phyloP scores from a whole-genome alignment of 2,329 filamentous ascomycete species.

The Neonectria faginata region DNA sequence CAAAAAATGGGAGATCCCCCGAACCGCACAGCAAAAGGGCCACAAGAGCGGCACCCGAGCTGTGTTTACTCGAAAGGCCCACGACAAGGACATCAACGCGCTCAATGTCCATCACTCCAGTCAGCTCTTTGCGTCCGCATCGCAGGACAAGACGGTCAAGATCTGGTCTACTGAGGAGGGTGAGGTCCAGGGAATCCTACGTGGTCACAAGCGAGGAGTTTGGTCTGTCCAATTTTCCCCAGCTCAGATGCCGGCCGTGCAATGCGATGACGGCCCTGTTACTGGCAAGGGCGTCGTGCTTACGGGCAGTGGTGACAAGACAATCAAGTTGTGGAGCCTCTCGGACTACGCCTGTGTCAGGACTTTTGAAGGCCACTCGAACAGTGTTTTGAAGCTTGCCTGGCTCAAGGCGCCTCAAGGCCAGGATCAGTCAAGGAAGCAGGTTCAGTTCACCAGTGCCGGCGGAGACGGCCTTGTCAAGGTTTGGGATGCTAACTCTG shows the following conservation, averaged over 20 bases:
- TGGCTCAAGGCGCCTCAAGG: slow-evolving; percentile 76
- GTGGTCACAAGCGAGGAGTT: slow-evolving; percentile 93
- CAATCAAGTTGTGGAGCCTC: slow-evolving; percentile 93
- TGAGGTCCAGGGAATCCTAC: slow-evolving; percentile 89
- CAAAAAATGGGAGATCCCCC: slow-evolving; percentile 89
- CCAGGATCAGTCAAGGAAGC: slow-evolving; percentile 66
- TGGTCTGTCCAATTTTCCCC: slow-evolving; percentile 96
- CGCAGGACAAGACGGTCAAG: slow-evolving; percentile 96
- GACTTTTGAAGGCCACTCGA: slow-evolving; percentile 96
- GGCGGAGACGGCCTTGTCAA: slow-evolving; percentile 96
- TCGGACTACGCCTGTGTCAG: slow-evolving; percentile 91
- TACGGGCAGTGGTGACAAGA: slow-evolving; percentile 96
- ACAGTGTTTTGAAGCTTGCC: slow-evolving; percentile 91
- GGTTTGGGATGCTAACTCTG: slow-evolving; percentile 89
- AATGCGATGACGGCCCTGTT: slow-evolving; percentile 77
- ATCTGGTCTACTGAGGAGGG: slow-evolving; percentile 94
- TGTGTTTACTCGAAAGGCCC: slow-evolving; percentile 90
- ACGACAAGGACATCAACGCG: slow-evolving; percentile 99
- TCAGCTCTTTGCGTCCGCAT: slow-evolving; percentile 92
- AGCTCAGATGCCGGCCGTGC: slow-evolving; percentile 77
- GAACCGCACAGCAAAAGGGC: slow-evolving; percentile 57
- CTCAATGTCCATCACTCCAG: slow-evolving; percentile 81
- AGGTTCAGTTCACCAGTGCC: slow-evolving; percentile 82
- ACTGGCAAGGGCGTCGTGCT: slow-evolving; percentile 85
- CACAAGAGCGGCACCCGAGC: slow-evolving; percentile 71